Evolutionary conservation across 2,329 filamentous ascomycete species (phyloP).

Genomic region (Ophiostoma ulmi): DNA sequence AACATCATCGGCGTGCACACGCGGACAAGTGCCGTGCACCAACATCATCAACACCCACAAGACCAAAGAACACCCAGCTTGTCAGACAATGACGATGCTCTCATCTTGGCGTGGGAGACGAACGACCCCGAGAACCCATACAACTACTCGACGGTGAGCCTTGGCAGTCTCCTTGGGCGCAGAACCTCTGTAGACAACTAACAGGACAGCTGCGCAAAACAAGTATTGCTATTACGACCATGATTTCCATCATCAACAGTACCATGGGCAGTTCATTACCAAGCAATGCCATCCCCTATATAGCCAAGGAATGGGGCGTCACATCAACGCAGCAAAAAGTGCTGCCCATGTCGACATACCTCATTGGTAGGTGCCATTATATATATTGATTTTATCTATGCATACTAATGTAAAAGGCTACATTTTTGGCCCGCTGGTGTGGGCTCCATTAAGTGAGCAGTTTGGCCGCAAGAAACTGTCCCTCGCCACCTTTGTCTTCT

Average conservation of each 20-base stretch:
- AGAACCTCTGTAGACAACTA: not conserved
- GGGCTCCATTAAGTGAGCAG: conserved; percentile 62
- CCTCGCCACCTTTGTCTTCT: conserved; percentile 44
- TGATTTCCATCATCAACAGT: conserved; percentile 60
- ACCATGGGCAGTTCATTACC: conserved; percentile 62
- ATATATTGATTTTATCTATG: not conserved
- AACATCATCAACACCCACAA: not conserved
- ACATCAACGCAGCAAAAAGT: conserved; percentile 43
- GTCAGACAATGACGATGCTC: conserved; percentile 30
- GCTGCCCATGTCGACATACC: conserved; percentile 58
- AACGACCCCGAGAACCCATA: conserved; percentile 50
- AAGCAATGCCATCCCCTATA: conserved; percentile 56
- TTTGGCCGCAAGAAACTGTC: conserved; percentile 51
- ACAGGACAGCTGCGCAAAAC: conserved; percentile 43
- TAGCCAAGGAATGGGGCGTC: conserved; percentile 53
- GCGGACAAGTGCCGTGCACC: not conserved
- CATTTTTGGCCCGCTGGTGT: conserved; percentile 47
- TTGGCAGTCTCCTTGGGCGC: not conserved
- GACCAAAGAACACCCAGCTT: conserved; percentile 24
- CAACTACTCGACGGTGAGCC: conserved; percentile 41
- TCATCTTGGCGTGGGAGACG: conserved; percentile 43
- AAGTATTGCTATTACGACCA: conserved; percentile 49
- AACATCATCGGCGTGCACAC: conserved; percentile 16
- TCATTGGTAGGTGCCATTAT: conserved; percentile 33
- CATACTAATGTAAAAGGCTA: conserved; percentile 11